Base-by-base conservation (phyloP, 2,329 filamentous ascomycete genomes). In the Graphiopsis chlorocephala region DNA sequence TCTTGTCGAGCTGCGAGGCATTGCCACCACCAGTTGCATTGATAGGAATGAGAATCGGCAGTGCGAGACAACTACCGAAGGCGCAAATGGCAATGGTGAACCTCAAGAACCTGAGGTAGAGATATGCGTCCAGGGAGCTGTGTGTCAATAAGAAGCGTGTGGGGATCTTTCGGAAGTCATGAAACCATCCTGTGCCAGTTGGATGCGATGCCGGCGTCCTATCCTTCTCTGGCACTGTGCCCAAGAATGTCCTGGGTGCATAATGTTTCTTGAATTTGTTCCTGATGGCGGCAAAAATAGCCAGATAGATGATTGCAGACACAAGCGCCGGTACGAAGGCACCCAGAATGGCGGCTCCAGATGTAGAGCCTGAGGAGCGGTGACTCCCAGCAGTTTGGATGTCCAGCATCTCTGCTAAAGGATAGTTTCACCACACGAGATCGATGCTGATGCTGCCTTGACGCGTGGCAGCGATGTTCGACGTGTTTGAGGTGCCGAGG, bases 81-180 rank as follows among this genome's bases (percentile, higher is more conserved):
- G 82, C 72, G 68, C 78, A 79, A 42, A 80, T 74, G 26, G 73
- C 66, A 48, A 81, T 73, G 48, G 80, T 74, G 61, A 81, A 71
- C 68, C 80, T 80, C 69, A 83, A 77, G 69, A 79, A 82, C 45
- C 81, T 75, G 53, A 83, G 72, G 65, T 79, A 83, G 15, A 83
- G 75, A 63, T 79, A 83, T 31, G 79, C 80, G 68, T 83, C 81
- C 56, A 83, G 77, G 12, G 80, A 81, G 67, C 80, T 78, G 70
- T 82, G 80, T 67, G 80, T 78, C 55, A 83, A 76, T 25, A 83
- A 77, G 65, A 80, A 81, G 38, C 73, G 73, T 69, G 82, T 80
- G 31, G 77, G 72, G 52, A 82, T 78, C 70, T 68, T 71, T 26
- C 75, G 73, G 68, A 81, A 81, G 63, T 81, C 78, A 7, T 74